Evolutionary conservation across 73 alveolate genomes (phyloP).

Genomic region (Paramecium caudatum): DNA sequence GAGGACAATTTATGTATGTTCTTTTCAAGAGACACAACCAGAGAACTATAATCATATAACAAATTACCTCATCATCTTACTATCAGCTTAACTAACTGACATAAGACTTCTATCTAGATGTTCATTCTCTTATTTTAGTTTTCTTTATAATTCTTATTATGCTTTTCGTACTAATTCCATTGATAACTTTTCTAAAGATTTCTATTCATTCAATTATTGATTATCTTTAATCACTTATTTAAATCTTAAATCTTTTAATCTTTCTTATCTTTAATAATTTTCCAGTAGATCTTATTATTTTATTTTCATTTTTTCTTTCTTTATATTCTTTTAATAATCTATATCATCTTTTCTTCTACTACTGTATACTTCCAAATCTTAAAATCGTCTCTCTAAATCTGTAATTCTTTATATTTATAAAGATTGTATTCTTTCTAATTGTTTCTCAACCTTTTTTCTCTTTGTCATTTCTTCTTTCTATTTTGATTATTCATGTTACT

Average conservation of each 20-base stretch:
- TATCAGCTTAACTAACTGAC: slow-evolving; percentile 7
- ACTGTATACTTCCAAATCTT: neutral
- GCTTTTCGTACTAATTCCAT: slow-evolving; percentile 41
- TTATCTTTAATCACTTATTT: slow-evolving; percentile 18
- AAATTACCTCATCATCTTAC: slow-evolving; percentile 12
- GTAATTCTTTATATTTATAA: neutral
- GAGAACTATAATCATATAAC: too few relatives aligned
- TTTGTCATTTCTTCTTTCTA: slow-evolving; percentile 9
- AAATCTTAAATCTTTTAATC: slow-evolving; percentile 55
- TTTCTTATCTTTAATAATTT: slow-evolving; percentile 54
- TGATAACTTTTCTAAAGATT: slow-evolving; percentile 7
- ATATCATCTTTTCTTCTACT: slow-evolving; percentile 2
- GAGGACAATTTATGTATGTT: too few relatives aligned
- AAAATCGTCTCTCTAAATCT: neutral
- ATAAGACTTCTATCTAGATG: slow-evolving; percentile 12
- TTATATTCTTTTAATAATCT: slow-evolving; percentile 27
- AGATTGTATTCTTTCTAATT: neutral
- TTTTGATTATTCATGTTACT: neutral
- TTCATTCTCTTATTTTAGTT: slow-evolving; percentile 57
- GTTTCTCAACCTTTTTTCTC: neutral
- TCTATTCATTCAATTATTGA: slow-evolving; percentile 14
- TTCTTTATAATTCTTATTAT: slow-evolving; percentile 14
- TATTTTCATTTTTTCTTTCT: slow-evolving; percentile 16
- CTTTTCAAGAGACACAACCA: too few relatives aligned
- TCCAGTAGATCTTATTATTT: slow-evolving; percentile 41